Evolutionary conservation across 169 alveolate genomes (phyloP), one percentile per base, ranked within the genome.

Genomic region (Amoebophrya sp.): DNA sequence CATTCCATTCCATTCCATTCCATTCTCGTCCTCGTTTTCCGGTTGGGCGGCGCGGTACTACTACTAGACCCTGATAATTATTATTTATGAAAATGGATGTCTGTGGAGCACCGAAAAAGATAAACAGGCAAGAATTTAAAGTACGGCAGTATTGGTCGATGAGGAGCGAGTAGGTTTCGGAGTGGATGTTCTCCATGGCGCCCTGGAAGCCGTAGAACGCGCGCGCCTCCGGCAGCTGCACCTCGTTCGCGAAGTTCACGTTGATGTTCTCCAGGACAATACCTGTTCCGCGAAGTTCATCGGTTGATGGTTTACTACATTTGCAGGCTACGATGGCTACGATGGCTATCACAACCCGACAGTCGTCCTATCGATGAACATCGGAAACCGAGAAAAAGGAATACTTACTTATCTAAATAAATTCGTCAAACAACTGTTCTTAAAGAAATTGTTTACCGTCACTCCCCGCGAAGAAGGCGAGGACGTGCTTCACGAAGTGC

Each of bases 151-250:
- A 97, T 88, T 96, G 95, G 91, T 97, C 98, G 78, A 96, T 96
- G 91, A 96, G 93, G 67, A 97, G 95, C n/a, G 98, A 96, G 95
- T 98, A 98, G 13, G 99, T 98, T 93, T 98, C 99, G 50, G 98
- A 96, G 96, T 98, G 99, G 88, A 98, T 97, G 96, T 98, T 98
- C 93, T 98, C 99, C 97, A 98, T 98, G 45, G 99, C 99, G 69
- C 98, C 97, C 92, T 98, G 99, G 94, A 98, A 98, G 41, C 99
- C 99, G 93, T 98, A 98, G 96, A 98, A 99, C 91, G 98, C 97
- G 90, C 99, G 95, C 4, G 99, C 99, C 92, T 98, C 99, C 16
- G 99, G 99, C 34, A 98, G 93, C 93, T 98, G 97, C 40, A 98
- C 97, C 92, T 98, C 99, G 58, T 96, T 92, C 93, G 97, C 94